Conservation (phyloP, 2,329 filamentous ascomycete genomes). For the Verticillium tricorpus region DNA sequence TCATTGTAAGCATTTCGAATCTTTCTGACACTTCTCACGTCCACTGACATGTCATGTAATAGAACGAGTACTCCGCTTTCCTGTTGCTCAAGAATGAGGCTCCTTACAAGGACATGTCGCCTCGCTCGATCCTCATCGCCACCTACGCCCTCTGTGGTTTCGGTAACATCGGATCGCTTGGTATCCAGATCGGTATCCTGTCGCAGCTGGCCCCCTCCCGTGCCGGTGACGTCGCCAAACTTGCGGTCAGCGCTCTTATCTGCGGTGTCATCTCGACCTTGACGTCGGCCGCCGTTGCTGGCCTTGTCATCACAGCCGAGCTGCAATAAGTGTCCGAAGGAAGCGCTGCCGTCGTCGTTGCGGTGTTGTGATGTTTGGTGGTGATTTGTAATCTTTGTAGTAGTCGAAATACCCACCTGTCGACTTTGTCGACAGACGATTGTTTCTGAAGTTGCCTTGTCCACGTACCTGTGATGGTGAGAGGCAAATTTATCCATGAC, state of each 20-base stretch:
- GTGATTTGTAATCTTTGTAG: not conserved
- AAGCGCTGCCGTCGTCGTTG: not conserved
- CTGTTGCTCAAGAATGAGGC: slow-evolving; percentile 40
- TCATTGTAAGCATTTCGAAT: slow-evolving; percentile 48
- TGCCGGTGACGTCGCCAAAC: slow-evolving; percentile 67
- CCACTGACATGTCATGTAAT: not conserved
- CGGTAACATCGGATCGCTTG: slow-evolving; percentile 82
- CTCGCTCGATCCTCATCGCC: slow-evolving; percentile 73
- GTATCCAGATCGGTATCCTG: slow-evolving; percentile 85
- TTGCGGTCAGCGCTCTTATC: slow-evolving; percentile 73
- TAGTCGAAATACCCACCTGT: not conserved
- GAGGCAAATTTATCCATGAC: no score
- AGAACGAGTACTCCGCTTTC: slow-evolving; percentile 80
- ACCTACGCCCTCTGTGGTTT: slow-evolving; percentile 83
- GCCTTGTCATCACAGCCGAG: slow-evolving; percentile 54
- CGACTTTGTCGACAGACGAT: not conserved
- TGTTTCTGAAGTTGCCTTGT: not conserved
- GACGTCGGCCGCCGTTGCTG: slow-evolving; percentile 72
- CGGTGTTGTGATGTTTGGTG: not conserved
- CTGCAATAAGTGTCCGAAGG: not conserved
- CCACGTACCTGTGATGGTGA: no score
- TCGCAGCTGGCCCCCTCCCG: slow-evolving; percentile 73
- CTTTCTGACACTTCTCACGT: not conserved
- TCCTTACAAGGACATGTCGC: slow-evolving; percentile 54
- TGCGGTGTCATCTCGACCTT: slow-evolving; percentile 76